Evolutionary conservation across 345 rosid species (phyloP).

Genomic region (Acer campestre): DNA sequence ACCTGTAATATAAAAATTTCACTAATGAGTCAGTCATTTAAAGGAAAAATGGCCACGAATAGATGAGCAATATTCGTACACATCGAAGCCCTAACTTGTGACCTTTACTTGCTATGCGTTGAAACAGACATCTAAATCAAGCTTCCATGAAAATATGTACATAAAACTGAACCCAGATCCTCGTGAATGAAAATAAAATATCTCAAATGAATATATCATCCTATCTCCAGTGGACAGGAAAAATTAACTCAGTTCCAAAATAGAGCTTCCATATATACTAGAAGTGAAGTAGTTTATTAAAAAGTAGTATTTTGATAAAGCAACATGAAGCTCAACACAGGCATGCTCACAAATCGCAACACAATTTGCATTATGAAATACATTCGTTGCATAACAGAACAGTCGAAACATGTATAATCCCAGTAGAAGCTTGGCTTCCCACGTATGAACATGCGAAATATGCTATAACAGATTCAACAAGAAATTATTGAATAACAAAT

Average conservation of each 20-base stretch:
- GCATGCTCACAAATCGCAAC: neutral
- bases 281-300: neutral
- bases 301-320: neutral
- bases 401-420: neutral
- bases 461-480: neutral
- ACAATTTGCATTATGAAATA: neutral
- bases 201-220: neutral
- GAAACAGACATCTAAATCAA: neutral
- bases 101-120: neutral
- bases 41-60: neutral
- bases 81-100: neutral
- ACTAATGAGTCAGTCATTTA: neutral
- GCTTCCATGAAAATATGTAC: neutral
- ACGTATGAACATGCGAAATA: neutral
- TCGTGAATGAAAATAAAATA: too few relatives aligned
- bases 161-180: neutral
- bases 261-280: neutral
- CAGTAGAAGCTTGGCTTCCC: neutral
- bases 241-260: too few relatives aligned
- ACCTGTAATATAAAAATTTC: constrained; percentile 21
- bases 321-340: neutral
- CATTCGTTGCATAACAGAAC: neutral
- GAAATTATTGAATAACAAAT: neutral
- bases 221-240: neutral
- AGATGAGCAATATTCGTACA: neutral